Evolutionary conservation across 805 yeast genomes (phyloP).

Genomic region (Kodamaea sagamina): DNA sequence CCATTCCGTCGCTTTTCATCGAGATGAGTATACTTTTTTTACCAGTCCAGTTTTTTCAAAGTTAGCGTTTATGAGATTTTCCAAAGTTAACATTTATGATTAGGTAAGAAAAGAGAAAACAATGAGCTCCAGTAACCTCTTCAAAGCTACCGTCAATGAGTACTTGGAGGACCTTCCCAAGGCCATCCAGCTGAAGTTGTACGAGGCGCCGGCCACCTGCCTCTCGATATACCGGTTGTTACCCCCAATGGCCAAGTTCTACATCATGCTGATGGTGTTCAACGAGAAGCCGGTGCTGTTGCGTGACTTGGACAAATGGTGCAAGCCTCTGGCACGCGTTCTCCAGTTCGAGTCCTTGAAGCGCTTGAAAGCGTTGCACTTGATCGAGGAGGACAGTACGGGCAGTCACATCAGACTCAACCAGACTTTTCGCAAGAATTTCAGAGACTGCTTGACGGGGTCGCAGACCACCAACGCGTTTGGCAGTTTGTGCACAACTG

Average conservation of each 20-base stretch:
- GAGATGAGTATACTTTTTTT: slow-evolving; percentile 5
- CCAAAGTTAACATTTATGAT: not conserved
- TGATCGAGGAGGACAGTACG: slow-evolving; percentile 61
- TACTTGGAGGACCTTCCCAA: slow-evolving; percentile 90
- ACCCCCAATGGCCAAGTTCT: slow-evolving; percentile 87
- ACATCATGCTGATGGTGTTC: slow-evolving; percentile 84
- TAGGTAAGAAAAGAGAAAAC: slow-evolving; percentile 3
- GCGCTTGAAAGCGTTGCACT: slow-evolving; percentile 71
- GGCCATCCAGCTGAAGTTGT: slow-evolving; percentile 77
- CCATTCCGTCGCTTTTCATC: slow-evolving; percentile 4
- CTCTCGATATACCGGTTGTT: slow-evolving; percentile 87
- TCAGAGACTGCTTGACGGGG: slow-evolving; percentile 84
- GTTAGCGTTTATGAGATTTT: not conserved
- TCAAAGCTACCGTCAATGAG: slow-evolving; percentile 78
- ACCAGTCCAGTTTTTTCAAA: not conserved
- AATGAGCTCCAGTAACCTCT: slow-evolving; percentile 31
- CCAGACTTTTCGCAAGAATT: slow-evolving; percentile 70
- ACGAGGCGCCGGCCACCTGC: slow-evolving; percentile 87
- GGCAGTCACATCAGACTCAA: slow-evolving; percentile 57
- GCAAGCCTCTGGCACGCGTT: slow-evolving; percentile 58
- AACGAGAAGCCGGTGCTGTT: slow-evolving; percentile 71
- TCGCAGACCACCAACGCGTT: slow-evolving; percentile 66
- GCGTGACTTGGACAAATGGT: slow-evolving; percentile 73
- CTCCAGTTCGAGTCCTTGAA: slow-evolving; percentile 77
- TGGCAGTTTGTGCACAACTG: slow-evolving; percentile 65